Evolutionary conservation across 2,329 filamentous ascomycete species (phyloP), one percentile per base, ranked within the genome.

Genomic region (Nemania abortiva): DNA sequence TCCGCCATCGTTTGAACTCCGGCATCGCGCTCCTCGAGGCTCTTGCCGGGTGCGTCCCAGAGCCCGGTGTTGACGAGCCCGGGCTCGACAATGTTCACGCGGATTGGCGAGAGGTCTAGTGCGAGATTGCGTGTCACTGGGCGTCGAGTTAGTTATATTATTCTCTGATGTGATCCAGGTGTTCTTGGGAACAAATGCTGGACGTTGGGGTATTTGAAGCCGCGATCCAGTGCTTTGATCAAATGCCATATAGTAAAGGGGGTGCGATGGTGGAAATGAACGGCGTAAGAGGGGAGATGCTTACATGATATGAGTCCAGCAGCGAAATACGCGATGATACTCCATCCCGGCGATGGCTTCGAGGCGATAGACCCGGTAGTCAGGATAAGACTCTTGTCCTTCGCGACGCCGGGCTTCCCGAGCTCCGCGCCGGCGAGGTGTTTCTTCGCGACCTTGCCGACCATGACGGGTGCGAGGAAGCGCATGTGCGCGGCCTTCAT

Each of bases 401-500:
- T 62, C 11, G 55, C 60, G 13, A n/a, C 37, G 6, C 63, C 57
- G 4, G 42, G 59, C 7, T 1, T 13, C 6, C 63, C 66, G 29
- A 68, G 68, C n/a, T 7, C 10, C 20, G 72, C 66, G 6, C 58
- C 54, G 5, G 73, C 67, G 6, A 82, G 75, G 61, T 77, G 74
- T 2, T 73, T 72, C 65, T 68, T 64, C 6, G 75, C 78, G 0
- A 77, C 71, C 66, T 82, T 82, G 61, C 75, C 79, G 4, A 81
- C 50, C 57, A 81, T 65, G n/a, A 78, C n/a, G 0, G 79, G 78
- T n/a, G 77, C 77, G 15, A 76, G 60, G 60, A 79, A 69, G 6
- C 79, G 77, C 71, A 82, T 74, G 39, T 79, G 79, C 56, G 73
- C 66, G 0, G 68, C 76, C 37, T 55, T 34, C 1, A 66, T 67